Evolutionary conservation across 2,329 filamentous ascomycete genomes (phyloP), one percentile per base, ranked within the genome.

Genomic region (Alternaria novae-zelandiae): DNA sequence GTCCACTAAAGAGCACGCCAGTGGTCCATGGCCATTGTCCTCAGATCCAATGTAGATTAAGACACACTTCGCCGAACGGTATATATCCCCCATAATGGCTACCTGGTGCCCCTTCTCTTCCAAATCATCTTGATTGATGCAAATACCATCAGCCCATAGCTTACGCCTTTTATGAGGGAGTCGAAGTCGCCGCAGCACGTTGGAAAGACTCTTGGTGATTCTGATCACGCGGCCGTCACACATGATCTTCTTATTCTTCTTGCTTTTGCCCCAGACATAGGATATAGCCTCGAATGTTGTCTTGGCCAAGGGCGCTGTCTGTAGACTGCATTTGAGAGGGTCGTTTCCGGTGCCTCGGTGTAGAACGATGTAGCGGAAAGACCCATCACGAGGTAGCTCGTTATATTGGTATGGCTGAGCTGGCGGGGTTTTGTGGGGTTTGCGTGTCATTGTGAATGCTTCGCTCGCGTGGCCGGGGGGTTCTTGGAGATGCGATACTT

Each of bases 91-190:
- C 68, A 67, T 69, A 3, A 67, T 60, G 1, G 57, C 26, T 2
- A 67, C 68, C 50, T 69, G 68, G 6, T 65, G 47, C 2, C 60
- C 47, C 23, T 69, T 69, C 46, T 70, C 66, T n/a, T 60, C n/a
- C 1, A 63, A 8, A 46, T 64, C 47, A 6, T 63, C 64, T 51
- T 70, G 66, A 17, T 69, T 61, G 56, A 70, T 65, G 20, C 64
- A 69, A 9, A 69, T 67, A 6, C 65, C 59, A 21, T 70, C 68
- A 5, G 59, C 64, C 66, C 66, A 70, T 3, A 67, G 57, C n/a
- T 26, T 61, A 2, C 66, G 56, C 9, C 62, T 28, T 32, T 10
- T 20, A 30, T 61, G 26, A 21, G 54, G 45, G 23, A 54, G 49
- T 12, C 61, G 55, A 9, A 69, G 17, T 9, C 57, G 54, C 10